These are phyloP conservation scores for Serendipita sp. DNA, from an alignment of 768 basidiomycete species.

Conservation along the genomic window DNA sequence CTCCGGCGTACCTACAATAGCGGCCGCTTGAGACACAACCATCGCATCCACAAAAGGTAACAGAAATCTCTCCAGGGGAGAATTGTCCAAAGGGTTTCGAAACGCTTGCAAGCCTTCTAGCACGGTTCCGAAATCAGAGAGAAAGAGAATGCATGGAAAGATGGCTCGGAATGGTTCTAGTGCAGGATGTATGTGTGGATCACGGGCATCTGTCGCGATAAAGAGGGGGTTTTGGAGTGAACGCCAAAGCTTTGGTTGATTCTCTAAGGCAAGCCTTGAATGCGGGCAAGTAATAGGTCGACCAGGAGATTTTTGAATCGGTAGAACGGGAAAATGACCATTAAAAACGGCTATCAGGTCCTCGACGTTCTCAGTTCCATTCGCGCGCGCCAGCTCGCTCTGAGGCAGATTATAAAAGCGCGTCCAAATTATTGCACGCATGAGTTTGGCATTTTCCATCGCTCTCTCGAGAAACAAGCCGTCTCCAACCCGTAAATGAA, in stretches of 20 bases:
- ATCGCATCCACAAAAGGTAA: constrained; percentile 57
- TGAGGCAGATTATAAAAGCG: not conserved
- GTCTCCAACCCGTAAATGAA: constrained; percentile 57
- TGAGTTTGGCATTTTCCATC: constrained; percentile 25
- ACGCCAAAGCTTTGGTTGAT: not conserved
- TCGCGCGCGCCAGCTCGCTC: not conserved
- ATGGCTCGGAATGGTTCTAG: constrained; percentile 32
- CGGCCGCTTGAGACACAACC: constrained; percentile 42
- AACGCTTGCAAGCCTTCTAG: constrained; percentile 22
- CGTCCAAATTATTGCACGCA: not conserved
- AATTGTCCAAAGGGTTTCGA: constrained; percentile 33
- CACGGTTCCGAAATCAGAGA: constrained; percentile 31
- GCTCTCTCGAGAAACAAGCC: constrained; percentile 39
- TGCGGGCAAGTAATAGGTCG: not conserved
- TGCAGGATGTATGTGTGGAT: constrained; percentile 26
- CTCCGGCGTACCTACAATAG: constrained; percentile 50
- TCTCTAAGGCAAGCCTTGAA: not conserved
- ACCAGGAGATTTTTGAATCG: not conserved
- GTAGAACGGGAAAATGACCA: not conserved
- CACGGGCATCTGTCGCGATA: constrained; percentile 44
- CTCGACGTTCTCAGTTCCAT: not conserved
- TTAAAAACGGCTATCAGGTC: too few species aligned
- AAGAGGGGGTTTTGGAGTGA: constrained; percentile 45
- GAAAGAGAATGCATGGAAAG: constrained; percentile 50
- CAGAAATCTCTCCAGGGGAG: constrained; percentile 31